Conservation (phyloP, 2,329 filamentous ascomycete species). For the Pseudogymnoascus sp. region DNA sequence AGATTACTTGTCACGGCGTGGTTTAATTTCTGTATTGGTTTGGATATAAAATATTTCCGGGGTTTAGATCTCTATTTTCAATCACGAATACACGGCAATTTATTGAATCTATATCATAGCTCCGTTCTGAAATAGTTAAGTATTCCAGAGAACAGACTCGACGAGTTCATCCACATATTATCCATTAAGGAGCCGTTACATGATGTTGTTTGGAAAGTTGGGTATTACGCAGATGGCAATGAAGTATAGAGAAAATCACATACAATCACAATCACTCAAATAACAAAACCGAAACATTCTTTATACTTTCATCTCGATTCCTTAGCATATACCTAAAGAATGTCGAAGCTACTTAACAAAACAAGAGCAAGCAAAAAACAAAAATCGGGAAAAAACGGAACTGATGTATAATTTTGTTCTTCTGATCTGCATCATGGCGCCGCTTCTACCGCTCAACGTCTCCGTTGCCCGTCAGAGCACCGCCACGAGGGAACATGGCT, state of each 20-base stretch:
- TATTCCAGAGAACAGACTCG: background rate
- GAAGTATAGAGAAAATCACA: background rate
- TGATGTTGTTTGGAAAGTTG: background rate
- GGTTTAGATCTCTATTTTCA: background rate
- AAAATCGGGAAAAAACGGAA: conserved; percentile 6
- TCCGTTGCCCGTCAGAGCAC: conserved; percentile 2
- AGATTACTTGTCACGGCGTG: background rate
- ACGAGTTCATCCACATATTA: background rate
- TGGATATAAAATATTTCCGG: background rate
- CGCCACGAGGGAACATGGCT: conserved; percentile 2
- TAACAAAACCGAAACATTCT: background rate
- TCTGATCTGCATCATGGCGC: background rate
- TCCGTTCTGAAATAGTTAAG: background rate
- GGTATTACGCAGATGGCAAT: background rate
- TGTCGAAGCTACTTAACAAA: conserved; percentile 8
- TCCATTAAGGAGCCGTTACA: background rate
- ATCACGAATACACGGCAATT: background rate
- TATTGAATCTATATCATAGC: background rate
- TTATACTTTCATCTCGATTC: conserved; percentile 7
- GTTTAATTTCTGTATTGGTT: background rate
- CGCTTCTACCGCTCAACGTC: conserved; percentile 6
- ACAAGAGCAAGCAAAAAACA: conserved; percentile 8
- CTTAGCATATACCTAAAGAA: conserved; percentile 4
- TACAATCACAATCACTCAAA: background rate
- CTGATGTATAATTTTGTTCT: conserved; percentile 7